A percentile compares a stretch with the other conserved stretches of the same genome.
These are phyloP conservation scores for Rhododendron kiyosumense DNA, from an alignment of 148 eudicot species.

Conservation along the genomic window DNA sequence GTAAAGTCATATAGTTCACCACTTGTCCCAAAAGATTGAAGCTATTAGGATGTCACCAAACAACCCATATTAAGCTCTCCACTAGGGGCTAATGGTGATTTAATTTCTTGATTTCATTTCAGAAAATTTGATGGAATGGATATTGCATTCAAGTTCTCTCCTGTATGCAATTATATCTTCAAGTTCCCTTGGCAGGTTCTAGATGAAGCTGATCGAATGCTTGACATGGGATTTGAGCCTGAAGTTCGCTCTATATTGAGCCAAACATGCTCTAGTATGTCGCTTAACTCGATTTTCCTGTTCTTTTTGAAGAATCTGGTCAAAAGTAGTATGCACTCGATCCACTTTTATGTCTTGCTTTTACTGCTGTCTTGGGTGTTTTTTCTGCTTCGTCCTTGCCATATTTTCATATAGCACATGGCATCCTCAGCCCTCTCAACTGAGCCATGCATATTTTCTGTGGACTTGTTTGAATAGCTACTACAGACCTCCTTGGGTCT, in stretches of 20 bases:
- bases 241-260: slow-evolving; percentile 89
- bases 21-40: not conserved
- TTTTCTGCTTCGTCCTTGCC: not conserved
- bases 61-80: not conserved
- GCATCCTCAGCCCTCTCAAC: not conserved
- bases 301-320: not conserved
- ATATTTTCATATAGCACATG: not conserved
- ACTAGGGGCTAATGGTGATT: not conserved
- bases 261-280: slow-evolving; percentile 73
- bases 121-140: not conserved
- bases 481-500: not conserved
- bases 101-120: not conserved
- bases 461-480: not conserved
- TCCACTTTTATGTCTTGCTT: not conserved
- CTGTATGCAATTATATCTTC: not conserved
- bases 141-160: not conserved
- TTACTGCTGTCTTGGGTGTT: not conserved
- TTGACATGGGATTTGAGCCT: slow-evolving; percentile 98
- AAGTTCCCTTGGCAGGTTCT: slow-evolving; percentile 49
- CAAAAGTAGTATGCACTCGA: not conserved
- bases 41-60: not conserved
- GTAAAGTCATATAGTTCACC: not conserved
- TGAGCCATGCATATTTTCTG: not conserved
- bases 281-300: not conserved
- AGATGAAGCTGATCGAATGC: slow-evolving; percentile 99